Percentiles rank a stretch among this genome's conserved stretches.
Evolutionary conservation across 2,329 filamentous ascomycete species (phyloP).

Genomic region (Trichoderma aggressivum): DNA sequence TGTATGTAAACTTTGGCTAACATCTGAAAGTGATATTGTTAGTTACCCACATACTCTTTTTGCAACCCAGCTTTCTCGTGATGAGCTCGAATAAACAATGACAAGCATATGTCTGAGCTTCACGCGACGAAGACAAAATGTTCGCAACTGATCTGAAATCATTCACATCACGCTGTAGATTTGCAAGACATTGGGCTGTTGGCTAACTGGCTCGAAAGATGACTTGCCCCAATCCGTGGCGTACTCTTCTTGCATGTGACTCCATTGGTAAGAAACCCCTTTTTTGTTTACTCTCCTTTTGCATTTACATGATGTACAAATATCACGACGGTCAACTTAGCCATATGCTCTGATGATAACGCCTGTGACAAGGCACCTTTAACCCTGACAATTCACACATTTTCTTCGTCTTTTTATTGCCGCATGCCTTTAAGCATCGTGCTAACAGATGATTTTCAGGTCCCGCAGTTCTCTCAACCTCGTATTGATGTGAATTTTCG

Average conservation of each 20-base stretch:
- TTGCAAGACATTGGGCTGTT: conserved; percentile 9
- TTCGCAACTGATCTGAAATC: conserved; percentile 33
- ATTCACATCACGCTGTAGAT: conserved; percentile 20
- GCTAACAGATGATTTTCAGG: conserved; percentile 9
- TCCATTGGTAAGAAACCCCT: conserved; percentile 29
- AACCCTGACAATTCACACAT: conserved; percentile 18
- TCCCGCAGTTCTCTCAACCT: not conserved
- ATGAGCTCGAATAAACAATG: conserved; percentile 80
- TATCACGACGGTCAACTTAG: conserved; percentile 50
- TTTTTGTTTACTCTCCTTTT: not conserved
- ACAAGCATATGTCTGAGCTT: conserved; percentile 98
- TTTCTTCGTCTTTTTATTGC: not conserved
- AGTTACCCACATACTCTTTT: conserved; percentile 24
- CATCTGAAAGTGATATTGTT: conserved; percentile 17
- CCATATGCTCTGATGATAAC: conserved; percentile 46
- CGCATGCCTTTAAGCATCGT: not conserved
- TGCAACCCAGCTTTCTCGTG: conserved; percentile 45
- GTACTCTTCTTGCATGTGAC: not conserved
- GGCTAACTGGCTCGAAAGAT: conserved; percentile 25
- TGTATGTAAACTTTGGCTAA: conserved; percentile 24
- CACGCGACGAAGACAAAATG: conserved; percentile 44
- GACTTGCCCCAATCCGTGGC: not conserved
- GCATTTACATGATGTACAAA: conserved; percentile 40
- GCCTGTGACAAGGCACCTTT: conserved; percentile 45
- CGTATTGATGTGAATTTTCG: not conserved